These are phyloP conservation scores for Apodospora peruviana DNA, from an alignment of 495 filamentous ascomycete genomes.

Conservation along the genomic window DNA sequence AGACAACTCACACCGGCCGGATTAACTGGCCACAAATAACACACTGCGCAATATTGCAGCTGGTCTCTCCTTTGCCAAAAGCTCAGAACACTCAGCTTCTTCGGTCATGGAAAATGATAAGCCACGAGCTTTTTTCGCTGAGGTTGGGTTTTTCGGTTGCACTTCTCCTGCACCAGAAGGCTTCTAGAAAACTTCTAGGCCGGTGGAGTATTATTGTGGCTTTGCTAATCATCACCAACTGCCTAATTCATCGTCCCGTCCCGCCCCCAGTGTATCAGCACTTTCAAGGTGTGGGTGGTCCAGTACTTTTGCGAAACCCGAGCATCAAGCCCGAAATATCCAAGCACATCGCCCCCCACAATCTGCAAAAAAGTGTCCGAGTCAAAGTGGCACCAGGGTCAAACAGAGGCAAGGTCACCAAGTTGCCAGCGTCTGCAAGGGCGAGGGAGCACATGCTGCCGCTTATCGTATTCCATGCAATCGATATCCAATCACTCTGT, in stretches of 20 bases:
- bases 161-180: slow-evolving; percentile 8
- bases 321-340: not conserved
- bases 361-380: not conserved
- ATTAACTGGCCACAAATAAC: not conserved
- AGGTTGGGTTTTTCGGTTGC: too few relatives aligned
- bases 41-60: not conserved
- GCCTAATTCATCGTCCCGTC: not conserved
- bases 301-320: too few relatives aligned
- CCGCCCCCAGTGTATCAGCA: not conserved
- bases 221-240: not conserved
- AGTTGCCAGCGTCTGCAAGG: slow-evolving; percentile 4
- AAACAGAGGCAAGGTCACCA: slow-evolving; percentile 1
- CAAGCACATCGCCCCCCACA: not conserved
- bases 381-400: slow-evolving; percentile 6
- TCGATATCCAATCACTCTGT: not conserved
- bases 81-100: too few relatives aligned
- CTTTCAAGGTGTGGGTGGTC: too few relatives aligned
- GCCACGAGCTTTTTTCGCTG: too few relatives aligned
- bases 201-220: not conserved
- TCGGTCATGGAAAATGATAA: too few relatives aligned
- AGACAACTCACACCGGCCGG: not conserved
- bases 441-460: slow-evolving; percentile 5
- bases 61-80: too few relatives aligned
- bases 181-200: slow-evolving; percentile 18
- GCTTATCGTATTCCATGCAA: slow-evolving; percentile 17